Conservation (phyloP, 805 yeast genomes). For the Candida succiphila region DNA sequence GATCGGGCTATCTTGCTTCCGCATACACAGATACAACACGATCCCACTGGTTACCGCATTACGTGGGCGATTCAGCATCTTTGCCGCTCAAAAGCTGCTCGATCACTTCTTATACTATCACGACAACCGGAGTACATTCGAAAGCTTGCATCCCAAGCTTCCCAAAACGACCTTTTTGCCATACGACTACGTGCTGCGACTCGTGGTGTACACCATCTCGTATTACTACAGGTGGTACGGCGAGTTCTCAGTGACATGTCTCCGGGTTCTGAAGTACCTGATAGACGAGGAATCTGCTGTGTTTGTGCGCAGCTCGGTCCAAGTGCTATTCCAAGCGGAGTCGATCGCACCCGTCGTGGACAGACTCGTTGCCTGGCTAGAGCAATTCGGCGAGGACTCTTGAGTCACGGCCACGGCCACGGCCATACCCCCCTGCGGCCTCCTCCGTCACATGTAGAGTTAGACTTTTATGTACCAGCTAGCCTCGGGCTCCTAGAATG, state of each 20-base stretch:
- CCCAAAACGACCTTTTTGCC: constrained; percentile 3
- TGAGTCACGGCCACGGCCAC: too few relatives aligned
- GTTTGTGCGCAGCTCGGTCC: constrained; percentile 28
- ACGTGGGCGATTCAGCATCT: constrained; percentile 51
- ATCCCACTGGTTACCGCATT: constrained; percentile 46
- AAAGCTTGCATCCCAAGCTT: constrained; percentile 11
- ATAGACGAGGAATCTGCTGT: constrained; percentile 27
- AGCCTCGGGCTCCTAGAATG: too few relatives aligned
- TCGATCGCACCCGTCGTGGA: constrained; percentile 15
- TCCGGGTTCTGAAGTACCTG: constrained; percentile 30
- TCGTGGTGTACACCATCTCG: constrained; percentile 40
- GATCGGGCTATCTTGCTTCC: constrained; percentile 45
- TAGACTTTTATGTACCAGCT: too few relatives aligned
- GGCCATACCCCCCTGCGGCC: too few relatives aligned
- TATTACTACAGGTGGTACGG: constrained; percentile 63
- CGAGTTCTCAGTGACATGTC: constrained; percentile 34
- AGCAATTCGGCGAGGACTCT: constrained; percentile 13
- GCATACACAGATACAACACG: constrained; percentile 37
- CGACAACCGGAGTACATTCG: constrained; percentile 13
- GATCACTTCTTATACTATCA: constrained; percentile 27
- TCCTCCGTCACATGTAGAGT: too few relatives aligned
- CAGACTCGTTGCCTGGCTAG: constrained; percentile 19
- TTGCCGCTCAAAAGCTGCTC: constrained; percentile 42
- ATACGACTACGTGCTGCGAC: constrained; percentile 28
- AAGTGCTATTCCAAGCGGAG: constrained; percentile 22